Evolutionary conservation across 192 early-diverging fungal genomes (phyloP), one percentile per base, ranked within the genome.

Genomic region (Backusella parvicylindrica): DNA sequence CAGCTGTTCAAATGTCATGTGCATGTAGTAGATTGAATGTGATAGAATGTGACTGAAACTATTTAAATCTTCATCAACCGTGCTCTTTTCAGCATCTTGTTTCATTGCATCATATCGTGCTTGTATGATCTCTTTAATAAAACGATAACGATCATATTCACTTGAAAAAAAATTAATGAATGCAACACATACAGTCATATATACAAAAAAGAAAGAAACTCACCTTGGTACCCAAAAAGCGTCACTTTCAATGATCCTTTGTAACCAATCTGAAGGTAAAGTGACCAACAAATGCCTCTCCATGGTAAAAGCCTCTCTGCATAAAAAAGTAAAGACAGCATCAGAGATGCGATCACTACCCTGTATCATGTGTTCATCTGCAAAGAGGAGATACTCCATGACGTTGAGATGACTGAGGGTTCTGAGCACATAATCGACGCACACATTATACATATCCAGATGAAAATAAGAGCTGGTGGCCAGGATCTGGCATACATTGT

Each of bases 181-280:
- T n/a, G n/a, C n/a, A n/a, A n/a, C n/a, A n/a, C n/a, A n/a, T n/a
- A n/a, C n/a, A n/a, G 31, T 38, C n/a, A 15, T 23, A 33, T 28
- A 23, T 6, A 6, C 37, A 70, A 31, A 7, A 30, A 9, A 35
- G 5, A 1, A 3, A 21, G 3, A 3, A 56, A 43, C 26, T 73
- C 56, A 79, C 81, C 73, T 83, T 41, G 88, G 86, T 2, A 87
- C 85, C 86, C 85, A 89, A 74, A 89, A 89, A 0, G 86, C 84
- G 70, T 88, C 85, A 40, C 82, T 83, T 3, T 82, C 83, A 31
- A 89, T 35, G 2, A 89, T 66, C 9, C 37, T 79, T 36, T 82
- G 60, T 13, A 89, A 13, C 88, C 88, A 89, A 30, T 71, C 60
- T 2, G 68, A 37, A 1, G 86, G 84, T 11, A 87, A 41, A 16